Evolutionary conservation across 768 basidiomycete genomes (phyloP), one percentile per base, ranked within the genome.

Genomic region (Phylloporus arenicola): DNA sequence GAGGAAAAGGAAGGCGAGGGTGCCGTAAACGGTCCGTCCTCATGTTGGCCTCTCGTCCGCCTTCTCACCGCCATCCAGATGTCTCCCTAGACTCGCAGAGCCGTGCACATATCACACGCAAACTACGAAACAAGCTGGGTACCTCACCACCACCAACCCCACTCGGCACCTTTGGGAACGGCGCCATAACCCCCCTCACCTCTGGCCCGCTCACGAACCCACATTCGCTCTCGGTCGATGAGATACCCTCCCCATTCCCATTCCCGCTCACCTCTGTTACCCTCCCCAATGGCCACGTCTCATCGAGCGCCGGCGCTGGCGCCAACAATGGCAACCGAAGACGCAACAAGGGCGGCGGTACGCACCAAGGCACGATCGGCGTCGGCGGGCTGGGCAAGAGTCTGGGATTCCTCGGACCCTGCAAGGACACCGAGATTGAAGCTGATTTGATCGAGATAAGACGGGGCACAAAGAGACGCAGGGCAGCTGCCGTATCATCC

Each of bases 1-100:
- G 90, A 92, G 54, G 90, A 92, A 71, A 92, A 91, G 63, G 90
- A 92, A 52, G 87, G 88, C 53, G 90, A 92, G 58, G 88, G 86
- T n/a, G 83, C 81, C 14, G 75, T 80, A 37, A 83, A 82, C 47
- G 85, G 81, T 83, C 43, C 49, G 78, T 71, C 47, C 34, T 22
- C 43, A 45, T 31, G 35, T 42, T 22, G 34, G 27, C 42, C 19
- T 39, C 58, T 31, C 37, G 33, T 38, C 17, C 39, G 46, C 37
- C 45, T 50, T 24, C 33, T 42, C 24, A 25, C 22, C 16, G 16
- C 8, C 25, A 39, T n/a, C 44, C 64, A 88, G 88, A 92, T 59
- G 78, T 83, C 22, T 76, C 81, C 4, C 73, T 90, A 35, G 89
- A 92, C 63, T 75, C 83, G 2, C 85, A 88, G 63, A 84, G 82